Evolutionary conservation across 345 rosid genomes (phyloP), one percentile per base, ranked within the genome.

Genomic region (Linum trigynum): DNA sequence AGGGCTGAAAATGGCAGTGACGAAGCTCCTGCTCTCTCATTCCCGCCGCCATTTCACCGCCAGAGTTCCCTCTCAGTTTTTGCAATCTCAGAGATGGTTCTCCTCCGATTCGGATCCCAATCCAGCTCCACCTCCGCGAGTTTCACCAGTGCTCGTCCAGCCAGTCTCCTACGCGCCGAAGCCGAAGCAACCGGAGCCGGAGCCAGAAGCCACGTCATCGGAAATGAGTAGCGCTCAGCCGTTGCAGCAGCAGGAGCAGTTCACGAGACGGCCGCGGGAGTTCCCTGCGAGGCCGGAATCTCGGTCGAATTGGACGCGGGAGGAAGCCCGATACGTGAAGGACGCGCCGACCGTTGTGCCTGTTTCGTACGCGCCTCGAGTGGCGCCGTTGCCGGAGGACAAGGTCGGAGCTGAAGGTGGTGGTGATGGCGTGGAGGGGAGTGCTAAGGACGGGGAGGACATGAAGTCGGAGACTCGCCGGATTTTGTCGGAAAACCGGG

Each of bases 301-400:
- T 39, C 77, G 59, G 9, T n/a, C 75, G 39, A 35, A 4, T 61
- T 90, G 80, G 91, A 86, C 86, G 17, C 84, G 90, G 12, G 95
- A 85, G 67, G 99, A 94, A 58, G 67, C 81, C 63, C 84, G 99
- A 3, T 90, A 88, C 63, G 74, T 90, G 61, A 90, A 82, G 70
- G 86, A 88, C 66, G 71, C 69, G 9, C 72, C 90, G 6, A 67
- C 80, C 3, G 77, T 94, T 48, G 56, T 82, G 50, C 85, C 92
- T 12, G 86, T 88, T 7, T 88, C 99, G 1, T 90, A 88, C 62
- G 84, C 91, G 11, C 9, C 74, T 10, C 88, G 92, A 1, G 90
- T 85, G 11, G 96, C 95, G 15, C 97, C 97, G 6, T 87, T 94
- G 1, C 99, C 99, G 4, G 97, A 90, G 71, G 86, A 81, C 68